A percentile compares a stretch with the other conserved stretches of the same genome.
phyloP scores from a whole-genome alignment of 306 rosid genomes.

The Delonix regia region DNA sequence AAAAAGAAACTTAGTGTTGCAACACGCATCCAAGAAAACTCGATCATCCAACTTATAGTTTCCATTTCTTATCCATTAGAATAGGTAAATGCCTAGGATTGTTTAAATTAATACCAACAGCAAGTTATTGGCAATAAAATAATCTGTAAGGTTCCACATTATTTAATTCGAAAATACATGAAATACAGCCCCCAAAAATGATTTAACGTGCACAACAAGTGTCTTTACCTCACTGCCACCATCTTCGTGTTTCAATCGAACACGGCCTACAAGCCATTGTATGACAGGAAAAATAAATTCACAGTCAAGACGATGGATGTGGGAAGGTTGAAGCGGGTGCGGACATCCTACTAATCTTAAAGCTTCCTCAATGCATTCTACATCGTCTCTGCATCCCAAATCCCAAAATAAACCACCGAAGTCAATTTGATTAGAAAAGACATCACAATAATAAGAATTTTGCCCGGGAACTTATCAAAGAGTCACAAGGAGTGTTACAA shows the following conservation, averaged over 20 bases:
- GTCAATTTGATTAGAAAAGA: background rate
- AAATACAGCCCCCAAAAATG: background rate
- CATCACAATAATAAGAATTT: background rate
- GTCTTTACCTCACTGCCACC: constrained; percentile 36
- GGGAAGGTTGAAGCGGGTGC: constrained; percentile 39
- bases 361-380: constrained; percentile 47
- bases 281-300: constrained; percentile 47
- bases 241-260: constrained; percentile 25
- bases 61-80: background rate
- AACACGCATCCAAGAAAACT: constrained; percentile 22
- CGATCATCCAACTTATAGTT: background rate
- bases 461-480: background rate
- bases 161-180: background rate
- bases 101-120: background rate
- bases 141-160: background rate
- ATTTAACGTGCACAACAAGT: background rate
- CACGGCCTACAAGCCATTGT: constrained; percentile 50
- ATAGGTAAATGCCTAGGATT: background rate
- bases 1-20: background rate
- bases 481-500: background rate
- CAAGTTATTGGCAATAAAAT: background rate
- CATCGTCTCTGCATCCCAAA: constrained; percentile 37
- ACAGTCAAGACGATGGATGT: constrained; percentile 37
- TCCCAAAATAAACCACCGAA: background rate
- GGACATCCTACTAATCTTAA: constrained; percentile 53